These are phyloP conservation scores for Lathyrus oleraceus DNA, from an alignment of 306 rosid genomes.

Conservation along the genomic window DNA sequence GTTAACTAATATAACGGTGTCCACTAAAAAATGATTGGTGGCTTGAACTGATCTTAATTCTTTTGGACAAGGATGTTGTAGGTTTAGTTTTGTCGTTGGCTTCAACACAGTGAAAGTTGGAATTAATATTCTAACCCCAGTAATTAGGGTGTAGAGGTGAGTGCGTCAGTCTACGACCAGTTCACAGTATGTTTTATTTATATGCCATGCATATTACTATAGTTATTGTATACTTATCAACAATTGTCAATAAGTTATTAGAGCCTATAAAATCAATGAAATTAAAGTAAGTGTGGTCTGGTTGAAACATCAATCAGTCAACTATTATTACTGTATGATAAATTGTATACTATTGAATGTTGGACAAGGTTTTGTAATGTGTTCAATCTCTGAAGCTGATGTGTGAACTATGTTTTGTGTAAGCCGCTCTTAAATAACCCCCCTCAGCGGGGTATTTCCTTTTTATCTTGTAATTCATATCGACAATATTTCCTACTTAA, in stretches of 20 bases:
- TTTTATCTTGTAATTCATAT: constrained; percentile 11
- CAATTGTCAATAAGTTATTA: neutral
- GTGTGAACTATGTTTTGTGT: constrained; percentile 6
- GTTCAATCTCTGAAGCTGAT: constrained; percentile 11
- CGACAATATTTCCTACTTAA: neutral
- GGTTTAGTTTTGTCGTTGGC: neutral
- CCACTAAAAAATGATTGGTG: neutral
- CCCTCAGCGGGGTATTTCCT: neutral
- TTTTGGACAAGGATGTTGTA: neutral
- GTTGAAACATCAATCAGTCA: neutral
- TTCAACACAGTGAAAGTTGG: neutral
- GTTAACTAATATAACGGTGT: neutral
- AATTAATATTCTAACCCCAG: neutral
- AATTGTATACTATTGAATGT: constrained; percentile 14
- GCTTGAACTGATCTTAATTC: neutral
- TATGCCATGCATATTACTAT: neutral
- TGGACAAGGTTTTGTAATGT: constrained; percentile 6
- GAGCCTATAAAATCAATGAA: neutral
- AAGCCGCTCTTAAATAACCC: neutral
- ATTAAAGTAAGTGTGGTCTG: neutral
- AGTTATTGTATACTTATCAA: neutral
- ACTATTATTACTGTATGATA: neutral
- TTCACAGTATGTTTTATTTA: neutral
- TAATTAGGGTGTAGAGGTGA: neutral
- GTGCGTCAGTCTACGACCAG: neutral